These are phyloP conservation scores for Ustilago esculenta DNA, from an alignment of 1,284 basidiomycete genomes.

Conservation along the genomic window DNA sequence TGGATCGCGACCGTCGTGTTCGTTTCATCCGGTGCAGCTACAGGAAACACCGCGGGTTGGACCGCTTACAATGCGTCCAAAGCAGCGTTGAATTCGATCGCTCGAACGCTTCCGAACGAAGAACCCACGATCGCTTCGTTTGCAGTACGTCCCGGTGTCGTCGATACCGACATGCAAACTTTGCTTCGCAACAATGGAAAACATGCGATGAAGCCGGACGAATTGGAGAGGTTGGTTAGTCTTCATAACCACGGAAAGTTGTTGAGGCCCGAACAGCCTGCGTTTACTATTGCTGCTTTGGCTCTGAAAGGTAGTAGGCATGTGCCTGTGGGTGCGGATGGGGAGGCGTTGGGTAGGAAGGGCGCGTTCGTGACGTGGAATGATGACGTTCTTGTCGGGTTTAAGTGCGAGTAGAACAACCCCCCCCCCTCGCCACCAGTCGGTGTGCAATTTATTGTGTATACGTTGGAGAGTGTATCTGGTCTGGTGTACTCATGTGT, in stretches of 20 bases:
- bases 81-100: conserved; percentile 83
- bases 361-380: conserved; percentile 78
- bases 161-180: conserved; percentile 71
- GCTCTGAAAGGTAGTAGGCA: conserved; percentile 67
- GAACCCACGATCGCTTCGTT: conserved; percentile 79
- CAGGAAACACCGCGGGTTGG: conserved; percentile 76
- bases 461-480: too few species aligned
- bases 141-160: conserved; percentile 83
- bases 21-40: conserved; percentile 82
- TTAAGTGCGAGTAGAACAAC: conserved; percentile 13
- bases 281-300: conserved; percentile 75
- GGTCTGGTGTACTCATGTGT: too few species aligned
- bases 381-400: conserved; percentile 32
- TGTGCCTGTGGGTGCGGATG: conserved; percentile 69
- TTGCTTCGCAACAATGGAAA: background rate
- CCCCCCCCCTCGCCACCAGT: too few species aligned
- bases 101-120: conserved; percentile 81
- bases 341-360: conserved; percentile 40
- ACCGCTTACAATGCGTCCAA: conserved; percentile 75
- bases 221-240: conserved; percentile 74
- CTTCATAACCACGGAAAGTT: conserved; percentile 75
- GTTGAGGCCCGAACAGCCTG: conserved; percentile 70
- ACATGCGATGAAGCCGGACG: conserved; percentile 62
- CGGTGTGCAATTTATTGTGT: too few species aligned
- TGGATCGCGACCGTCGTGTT: conserved; percentile 76